Percentiles rank a stretch among this genome's conserved stretches.
Conservation (phyloP, 176 grass and related monocot genomes). For the Cenchrus americanus region DNA sequence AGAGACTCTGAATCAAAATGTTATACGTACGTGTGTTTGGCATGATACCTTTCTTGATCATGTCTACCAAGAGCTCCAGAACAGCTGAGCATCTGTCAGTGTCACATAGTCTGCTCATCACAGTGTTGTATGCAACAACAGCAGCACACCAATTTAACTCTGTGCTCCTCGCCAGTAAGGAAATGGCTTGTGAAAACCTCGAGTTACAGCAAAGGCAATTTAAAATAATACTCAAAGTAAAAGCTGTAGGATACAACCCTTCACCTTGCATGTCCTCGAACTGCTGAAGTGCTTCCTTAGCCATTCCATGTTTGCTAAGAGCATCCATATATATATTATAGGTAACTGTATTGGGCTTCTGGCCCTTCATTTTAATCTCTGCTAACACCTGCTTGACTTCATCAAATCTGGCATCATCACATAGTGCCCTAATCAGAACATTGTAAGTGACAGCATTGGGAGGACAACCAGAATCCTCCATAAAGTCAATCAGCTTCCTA, state of each 20-base stretch:
- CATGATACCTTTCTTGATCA: slow-evolving; percentile 73
- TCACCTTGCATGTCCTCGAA: slow-evolving; percentile 61
- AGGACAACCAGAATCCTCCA: slow-evolving; percentile 61
- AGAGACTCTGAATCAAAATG: slow-evolving; percentile 83
- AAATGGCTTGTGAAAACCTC: slow-evolving; percentile 58
- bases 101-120: slow-evolving; percentile 72
- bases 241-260: slow-evolving; percentile 62
- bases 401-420: slow-evolving; percentile 34
- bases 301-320: slow-evolving; percentile 62
- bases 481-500: slow-evolving; percentile 60
- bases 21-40: slow-evolving; percentile 68
- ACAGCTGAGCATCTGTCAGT: slow-evolving; percentile 48
- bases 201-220: slow-evolving; percentile 66
- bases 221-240: slow-evolving; percentile 76
- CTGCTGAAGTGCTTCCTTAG: slow-evolving; percentile 56
- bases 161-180: slow-evolving; percentile 53
- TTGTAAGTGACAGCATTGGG: slow-evolving; percentile 77
- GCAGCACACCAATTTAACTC: slow-evolving; percentile 23
- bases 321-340: slow-evolving; percentile 88
- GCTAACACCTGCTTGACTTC: slow-evolving; percentile 54
- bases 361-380: slow-evolving; percentile 56
- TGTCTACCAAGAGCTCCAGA: slow-evolving; percentile 66
- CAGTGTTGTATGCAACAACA: slow-evolving; percentile 72
- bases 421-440: slow-evolving; percentile 71
- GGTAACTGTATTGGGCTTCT: slow-evolving; percentile 62